Conservation (phyloP, 108 stramenopile genomes). For the Skeletonema marinoi region DNA sequence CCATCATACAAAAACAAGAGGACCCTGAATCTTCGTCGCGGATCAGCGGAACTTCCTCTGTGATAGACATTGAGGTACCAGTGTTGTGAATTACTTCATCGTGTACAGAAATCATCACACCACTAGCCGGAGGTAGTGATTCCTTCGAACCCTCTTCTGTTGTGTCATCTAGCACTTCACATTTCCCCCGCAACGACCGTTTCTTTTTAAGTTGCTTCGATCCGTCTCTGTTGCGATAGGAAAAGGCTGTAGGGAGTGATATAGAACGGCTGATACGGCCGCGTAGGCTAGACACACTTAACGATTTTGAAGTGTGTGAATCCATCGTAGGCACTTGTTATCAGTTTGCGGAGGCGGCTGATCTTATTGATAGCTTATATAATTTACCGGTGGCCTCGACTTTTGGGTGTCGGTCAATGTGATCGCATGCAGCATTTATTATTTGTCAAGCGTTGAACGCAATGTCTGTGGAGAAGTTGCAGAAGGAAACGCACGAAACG, state of each 20-base stretch:
- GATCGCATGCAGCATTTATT: no score
- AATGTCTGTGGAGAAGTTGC: no score
- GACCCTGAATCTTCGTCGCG: neutral
- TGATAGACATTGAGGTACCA: neutral
- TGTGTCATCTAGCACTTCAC: neutral
- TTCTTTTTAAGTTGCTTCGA: neutral
- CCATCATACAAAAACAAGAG: neutral
- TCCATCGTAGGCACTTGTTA: neutral
- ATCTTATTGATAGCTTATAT: no score
- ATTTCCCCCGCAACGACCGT: neutral
- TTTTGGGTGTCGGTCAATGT: no score
- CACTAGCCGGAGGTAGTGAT: neutral
- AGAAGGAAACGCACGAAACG: no score
- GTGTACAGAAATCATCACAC: neutral
- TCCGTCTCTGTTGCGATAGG: neutral
- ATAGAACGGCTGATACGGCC: neutral
- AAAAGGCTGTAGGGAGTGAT: neutral
- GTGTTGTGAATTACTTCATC: neutral
- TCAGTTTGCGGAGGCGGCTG: no score
- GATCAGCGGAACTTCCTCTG: neutral
- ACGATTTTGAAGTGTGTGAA: neutral
- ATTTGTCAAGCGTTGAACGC: no score
- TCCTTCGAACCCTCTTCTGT: neutral
- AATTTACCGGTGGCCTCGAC: no score
- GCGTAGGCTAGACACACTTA: neutral